Evolutionary conservation across 2,329 filamentous ascomycete genomes (phyloP), one percentile per base, ranked within the genome.

Genomic region (Pseudogymnoascus sp.): DNA sequence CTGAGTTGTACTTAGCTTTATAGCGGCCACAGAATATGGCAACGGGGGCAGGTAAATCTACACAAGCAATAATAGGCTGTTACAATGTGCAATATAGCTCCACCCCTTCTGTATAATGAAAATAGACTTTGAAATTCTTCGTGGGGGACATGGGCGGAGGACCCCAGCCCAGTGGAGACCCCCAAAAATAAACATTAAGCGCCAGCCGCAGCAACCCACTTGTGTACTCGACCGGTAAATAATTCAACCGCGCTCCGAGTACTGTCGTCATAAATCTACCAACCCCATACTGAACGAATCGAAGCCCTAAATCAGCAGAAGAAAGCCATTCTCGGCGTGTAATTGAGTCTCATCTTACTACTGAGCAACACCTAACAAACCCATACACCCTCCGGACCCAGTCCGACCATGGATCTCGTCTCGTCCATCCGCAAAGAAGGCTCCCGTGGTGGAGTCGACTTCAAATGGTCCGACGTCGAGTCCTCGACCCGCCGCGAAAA

Each of bases 381-480:
- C 28, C 28, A 21, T 14, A 55, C 28, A 18, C 9, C 28, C 6
- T 33, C 12, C 49, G 49, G 28, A 33, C n/a, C 28, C 16, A 14
- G 9, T 7, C 4, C 38, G 21, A 66, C 64, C 63, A 97, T 99
- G 95, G 95, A 99, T 82, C 84, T 99, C 62, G 86, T 97, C 62
- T 90, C 93, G 64, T 91, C 90, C 43, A 89, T 99, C 65, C 91
- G 93, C 72, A 97, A 99, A 78, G 79, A 82, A 16, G 93, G 96
- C 75, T 95, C 91, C 70, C 88, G 95, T 68, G 95, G 95, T 71
- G 95, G 95, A 73, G 89, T 89, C 76, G 92, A 97, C 75, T 99
- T 99, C 80, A 93, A 88, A 77, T 97, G 95, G 95, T 90, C 93
- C 67, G 92, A 97, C 69, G 93, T 99, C 72, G 88, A 93, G 74